These are phyloP conservation scores for Quercus ilex DNA, from an alignment of 306 rosid species.

Conservation along the genomic window DNA sequence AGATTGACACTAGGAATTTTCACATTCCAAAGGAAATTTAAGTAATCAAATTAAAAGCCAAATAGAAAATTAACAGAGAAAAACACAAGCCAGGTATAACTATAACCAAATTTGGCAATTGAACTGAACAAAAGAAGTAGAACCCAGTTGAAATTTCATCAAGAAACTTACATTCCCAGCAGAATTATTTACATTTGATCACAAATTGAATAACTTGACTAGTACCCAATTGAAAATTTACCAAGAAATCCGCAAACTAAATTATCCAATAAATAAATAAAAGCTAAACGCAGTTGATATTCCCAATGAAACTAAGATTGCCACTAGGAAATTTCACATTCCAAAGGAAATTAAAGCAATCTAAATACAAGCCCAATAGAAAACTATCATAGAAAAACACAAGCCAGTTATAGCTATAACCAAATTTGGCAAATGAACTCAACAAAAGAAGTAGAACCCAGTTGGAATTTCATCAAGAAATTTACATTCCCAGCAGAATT, in stretches of 20 bases:
- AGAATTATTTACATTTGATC: constrained; percentile 33
- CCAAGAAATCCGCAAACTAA: not conserved
- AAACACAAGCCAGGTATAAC: not conserved
- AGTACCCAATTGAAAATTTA: not conserved
- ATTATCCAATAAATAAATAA: not conserved
- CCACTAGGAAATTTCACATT: too few species aligned
- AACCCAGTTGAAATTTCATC: not conserved
- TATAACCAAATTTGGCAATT: not conserved
- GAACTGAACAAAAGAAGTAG: not conserved
- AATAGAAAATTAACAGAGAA: not conserved
- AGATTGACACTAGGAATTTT: too few species aligned
- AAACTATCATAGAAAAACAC: not conserved
- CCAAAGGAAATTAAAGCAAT: not conserved
- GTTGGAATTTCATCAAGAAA: not conserved
- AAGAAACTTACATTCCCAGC: constrained; percentile 57
- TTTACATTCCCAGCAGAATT: constrained; percentile 66
- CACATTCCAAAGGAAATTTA: not conserved
- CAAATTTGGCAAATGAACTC: not conserved
- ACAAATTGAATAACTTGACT: not conserved
- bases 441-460: not conserved
- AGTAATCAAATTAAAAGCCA: not conserved
- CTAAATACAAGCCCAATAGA: not conserved
- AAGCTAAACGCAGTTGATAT: not conserved
- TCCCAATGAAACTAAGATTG: too few species aligned
- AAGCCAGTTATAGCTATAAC: not conserved